A percentile compares a stretch with the other conserved stretches of the same genome.
Conservation (phyloP, 2,329 filamentous ascomycete genomes). For the Penicillium sclerotiorum region DNA sequence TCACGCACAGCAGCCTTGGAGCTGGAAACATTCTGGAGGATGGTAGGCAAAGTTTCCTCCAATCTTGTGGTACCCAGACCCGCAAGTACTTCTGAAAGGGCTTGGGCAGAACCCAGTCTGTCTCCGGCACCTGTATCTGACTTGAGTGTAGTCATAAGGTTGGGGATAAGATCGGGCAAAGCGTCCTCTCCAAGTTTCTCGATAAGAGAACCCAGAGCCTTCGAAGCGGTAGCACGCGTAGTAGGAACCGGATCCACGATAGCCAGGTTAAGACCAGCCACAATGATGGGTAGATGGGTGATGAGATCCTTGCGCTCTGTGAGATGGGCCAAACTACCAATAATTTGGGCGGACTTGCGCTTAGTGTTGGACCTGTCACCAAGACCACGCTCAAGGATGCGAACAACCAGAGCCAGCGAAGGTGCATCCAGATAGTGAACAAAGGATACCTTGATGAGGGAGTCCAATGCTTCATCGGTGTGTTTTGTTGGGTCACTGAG, state of each 20-base stretch:
- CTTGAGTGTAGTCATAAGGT: conserved; percentile 96
- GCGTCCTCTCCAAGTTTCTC: conserved; percentile 98
- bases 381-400: conserved; percentile 90
- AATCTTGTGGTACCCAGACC: conserved; percentile 88
- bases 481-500: conserved; percentile 97
- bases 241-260: conserved; percentile 95
- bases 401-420: conserved; percentile 89
- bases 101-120: conserved; percentile 92
- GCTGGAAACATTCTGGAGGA: conserved; percentile 93
- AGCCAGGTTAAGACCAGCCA: conserved; percentile 84
- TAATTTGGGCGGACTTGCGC: conserved; percentile 94
- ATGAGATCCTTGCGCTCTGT: conserved; percentile 95
- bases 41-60: conserved; percentile 94
- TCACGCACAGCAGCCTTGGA: conserved; percentile 88
- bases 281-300: conserved; percentile 85
- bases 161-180: conserved; percentile 93
- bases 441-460: conserved; percentile 97
- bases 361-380: conserved; percentile 92
- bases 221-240: conserved; percentile 92
- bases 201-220: conserved; percentile 92
- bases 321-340: conserved; percentile 94
- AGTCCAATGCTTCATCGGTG: conserved; percentile 90
- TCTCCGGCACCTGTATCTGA: conserved; percentile 96
- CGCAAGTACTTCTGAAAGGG: conserved; percentile 92
- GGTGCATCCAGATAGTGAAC: conserved; percentile 98